Evolutionary conservation across 441 rosid genomes (phyloP).

Genomic region (Manihot esculenta): DNA sequence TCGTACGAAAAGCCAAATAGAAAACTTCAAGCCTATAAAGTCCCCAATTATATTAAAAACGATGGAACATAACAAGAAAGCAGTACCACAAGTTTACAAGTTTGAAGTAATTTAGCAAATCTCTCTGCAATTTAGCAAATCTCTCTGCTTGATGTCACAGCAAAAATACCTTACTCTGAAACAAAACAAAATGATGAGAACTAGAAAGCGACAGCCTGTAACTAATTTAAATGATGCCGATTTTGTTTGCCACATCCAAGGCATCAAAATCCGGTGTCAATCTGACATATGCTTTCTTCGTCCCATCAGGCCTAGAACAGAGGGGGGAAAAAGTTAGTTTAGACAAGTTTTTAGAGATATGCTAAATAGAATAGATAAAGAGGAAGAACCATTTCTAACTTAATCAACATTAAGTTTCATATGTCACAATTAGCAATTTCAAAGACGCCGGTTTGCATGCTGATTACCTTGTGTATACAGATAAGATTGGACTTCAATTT

Average conservation of each 20-base stretch:
- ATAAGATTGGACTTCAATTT: background rate
- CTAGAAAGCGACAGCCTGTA: background rate
- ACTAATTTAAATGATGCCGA: constrained; percentile 72
- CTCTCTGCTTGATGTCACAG: constrained; percentile 18
- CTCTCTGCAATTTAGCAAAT: constrained; percentile 21
- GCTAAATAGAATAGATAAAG: background rate
- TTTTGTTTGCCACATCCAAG: constrained; percentile 91
- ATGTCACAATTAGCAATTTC: background rate
- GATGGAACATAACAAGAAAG: constrained; percentile 3
- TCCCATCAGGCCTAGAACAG: constrained; percentile 84
- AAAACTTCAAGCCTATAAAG: constrained; percentile 1
- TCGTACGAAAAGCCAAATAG: background rate
- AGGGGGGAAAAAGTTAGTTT: background rate
- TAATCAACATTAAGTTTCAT: background rate
- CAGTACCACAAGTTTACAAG: constrained; percentile 19
- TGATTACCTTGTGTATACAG: background rate
- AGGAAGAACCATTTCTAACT: background rate
- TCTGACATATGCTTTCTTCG: constrained; percentile 93
- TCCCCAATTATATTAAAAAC: background rate
- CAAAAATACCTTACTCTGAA: constrained; percentile 24
- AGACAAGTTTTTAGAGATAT: background rate
- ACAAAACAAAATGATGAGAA: constrained; percentile 15
- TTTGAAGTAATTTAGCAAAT: no score
- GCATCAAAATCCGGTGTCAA: constrained; percentile 89
- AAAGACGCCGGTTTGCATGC: background rate